Base-by-base conservation (phyloP, 2,329 filamentous ascomycete species). In the Scopulariopsis brevicaulis region DNA sequence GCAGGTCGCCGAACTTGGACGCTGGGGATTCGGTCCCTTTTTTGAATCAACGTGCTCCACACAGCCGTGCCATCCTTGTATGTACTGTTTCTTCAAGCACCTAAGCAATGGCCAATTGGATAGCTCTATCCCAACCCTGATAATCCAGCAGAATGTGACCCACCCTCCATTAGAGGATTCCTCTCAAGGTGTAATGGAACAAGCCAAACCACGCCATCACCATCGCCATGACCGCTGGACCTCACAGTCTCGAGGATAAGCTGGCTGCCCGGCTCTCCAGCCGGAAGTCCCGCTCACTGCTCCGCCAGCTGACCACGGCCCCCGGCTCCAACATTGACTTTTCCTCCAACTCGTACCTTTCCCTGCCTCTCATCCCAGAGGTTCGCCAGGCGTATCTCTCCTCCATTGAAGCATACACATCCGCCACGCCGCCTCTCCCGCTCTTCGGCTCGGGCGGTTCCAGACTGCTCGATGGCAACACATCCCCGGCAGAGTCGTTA, bases 301-400 rank as follows among this genome's bases (percentile, higher is more conserved):
- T 78, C 8, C 75, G 79, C n/a, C 68, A 66, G 6, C 66, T 81
- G 20, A 79, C 71, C 83, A 78, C 22, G 86, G 82, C 32, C 20
- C 55, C 55, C 22, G 18, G 12, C 8, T 32, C 46, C 34, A 50
- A 22, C 24, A 81, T 85, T 54, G 90, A 95, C 71, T 88, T 95
- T 65, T 85, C 86, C 24, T 92, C 89, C 66, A 86, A 91, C 68
- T 82, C 82, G 58, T 87, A 94, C 67, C 89, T 96, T 59, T 90
- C 91, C 54, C 85, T 92, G 6, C 85, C 89, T 1, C 68, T 66
- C 2, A 67, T 73, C 37, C 65, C 70, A 0, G 67, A 66, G 15
- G 58, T 82, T 8, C 85, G 87, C 70, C 78, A 84, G 66, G 85
- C 82, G 8, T 92, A 85, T 66, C 76, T 93, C 20, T 59, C 46